phyloP scores from a whole-genome alignment of 306 rosid species.

The Malus asiatica region DNA sequence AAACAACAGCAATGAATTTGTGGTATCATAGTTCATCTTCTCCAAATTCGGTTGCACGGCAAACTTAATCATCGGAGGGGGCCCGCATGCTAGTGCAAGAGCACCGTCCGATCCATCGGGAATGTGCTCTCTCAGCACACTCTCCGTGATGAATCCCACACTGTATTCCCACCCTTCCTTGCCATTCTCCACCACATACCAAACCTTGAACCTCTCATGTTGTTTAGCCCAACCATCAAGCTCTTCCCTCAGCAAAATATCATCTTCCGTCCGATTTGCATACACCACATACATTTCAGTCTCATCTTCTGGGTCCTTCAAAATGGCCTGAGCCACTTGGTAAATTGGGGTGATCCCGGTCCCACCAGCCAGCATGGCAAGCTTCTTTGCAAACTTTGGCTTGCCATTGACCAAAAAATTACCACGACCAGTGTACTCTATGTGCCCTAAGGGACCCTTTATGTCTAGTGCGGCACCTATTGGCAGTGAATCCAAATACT shows the following conservation, averaged over 20 bases:
- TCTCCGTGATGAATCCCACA: conserved; percentile 52
- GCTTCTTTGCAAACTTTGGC: conserved; percentile 41
- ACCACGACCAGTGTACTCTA: conserved; percentile 64
- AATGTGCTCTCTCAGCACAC: conserved; percentile 52
- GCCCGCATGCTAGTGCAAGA: conserved; percentile 71
- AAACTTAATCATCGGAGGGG: conserved; percentile 80
- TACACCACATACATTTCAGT: conserved; percentile 73
- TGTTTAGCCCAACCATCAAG: conserved; percentile 58
- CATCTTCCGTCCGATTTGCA: conserved; percentile 72
- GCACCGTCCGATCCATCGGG: conserved; percentile 42
- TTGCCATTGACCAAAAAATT: conserved; percentile 49
- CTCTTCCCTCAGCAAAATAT: conserved; percentile 63
- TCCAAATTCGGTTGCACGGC: conserved; percentile 65
- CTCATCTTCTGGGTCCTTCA: conserved; percentile 60
- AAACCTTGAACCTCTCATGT: conserved; percentile 48
- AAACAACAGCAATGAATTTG: conserved; percentile 53
- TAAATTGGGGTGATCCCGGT: conserved; percentile 85
- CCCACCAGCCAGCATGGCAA: conserved; percentile 81
- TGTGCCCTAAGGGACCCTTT: conserved; percentile 85
- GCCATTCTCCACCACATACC: conserved; percentile 62
- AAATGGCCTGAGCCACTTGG: conserved; percentile 65
- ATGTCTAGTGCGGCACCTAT: conserved; percentile 43
- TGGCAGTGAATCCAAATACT: conserved; percentile 46
- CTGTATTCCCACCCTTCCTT: conserved; percentile 69
- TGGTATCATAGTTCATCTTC: conserved; percentile 59